Percentiles rank a stretch among this genome's conserved stretches.
phyloP scores from a whole-genome alignment of 2,329 filamentous ascomycete genomes.

The Colletotrichum ledebouriae region DNA sequence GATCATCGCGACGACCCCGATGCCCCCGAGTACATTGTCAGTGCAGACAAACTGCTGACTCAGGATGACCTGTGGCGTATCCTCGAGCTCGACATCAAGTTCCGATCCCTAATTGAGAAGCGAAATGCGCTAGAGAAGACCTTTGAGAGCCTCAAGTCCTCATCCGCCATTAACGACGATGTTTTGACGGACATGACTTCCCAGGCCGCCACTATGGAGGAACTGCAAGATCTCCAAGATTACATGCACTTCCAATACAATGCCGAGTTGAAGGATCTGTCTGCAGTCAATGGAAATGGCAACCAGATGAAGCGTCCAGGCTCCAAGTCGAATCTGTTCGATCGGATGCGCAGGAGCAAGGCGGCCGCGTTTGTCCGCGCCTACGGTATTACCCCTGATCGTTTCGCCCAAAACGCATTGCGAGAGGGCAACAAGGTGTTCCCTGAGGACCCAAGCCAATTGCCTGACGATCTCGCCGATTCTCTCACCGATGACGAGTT shows the following conservation, averaged over 20 bases:
- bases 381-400: constrained; percentile 90
- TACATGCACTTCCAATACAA: constrained; percentile 96
- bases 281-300: constrained; percentile 71
- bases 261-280: constrained; percentile 84
- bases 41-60: constrained; percentile 88
- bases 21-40: constrained; percentile 78
- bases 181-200: constrained; percentile 87
- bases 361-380: constrained; percentile 87
- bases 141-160: constrained; percentile 77
- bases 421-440: constrained; percentile 83
- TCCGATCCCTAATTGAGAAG: constrained; percentile 92
- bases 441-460: constrained; percentile 84
- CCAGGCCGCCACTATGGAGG: constrained; percentile 87
- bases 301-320: constrained; percentile 84
- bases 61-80: constrained; percentile 97
- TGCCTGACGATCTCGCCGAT: constrained; percentile 90
- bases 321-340: constrained; percentile 83
- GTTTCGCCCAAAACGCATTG: constrained; percentile 88
- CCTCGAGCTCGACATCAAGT: constrained; percentile 94
- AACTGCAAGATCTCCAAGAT: constrained; percentile 95
- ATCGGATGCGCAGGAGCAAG: constrained; percentile 84
- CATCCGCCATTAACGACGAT: constrained; percentile 74
- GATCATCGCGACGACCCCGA: constrained; percentile 75
- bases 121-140: constrained; percentile 86
- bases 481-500: constrained; percentile 80